These are phyloP conservation scores for Saccharomycopsis oosterbeekiorum DNA, from an alignment of 805 yeast species.

Conservation along the genomic window DNA sequence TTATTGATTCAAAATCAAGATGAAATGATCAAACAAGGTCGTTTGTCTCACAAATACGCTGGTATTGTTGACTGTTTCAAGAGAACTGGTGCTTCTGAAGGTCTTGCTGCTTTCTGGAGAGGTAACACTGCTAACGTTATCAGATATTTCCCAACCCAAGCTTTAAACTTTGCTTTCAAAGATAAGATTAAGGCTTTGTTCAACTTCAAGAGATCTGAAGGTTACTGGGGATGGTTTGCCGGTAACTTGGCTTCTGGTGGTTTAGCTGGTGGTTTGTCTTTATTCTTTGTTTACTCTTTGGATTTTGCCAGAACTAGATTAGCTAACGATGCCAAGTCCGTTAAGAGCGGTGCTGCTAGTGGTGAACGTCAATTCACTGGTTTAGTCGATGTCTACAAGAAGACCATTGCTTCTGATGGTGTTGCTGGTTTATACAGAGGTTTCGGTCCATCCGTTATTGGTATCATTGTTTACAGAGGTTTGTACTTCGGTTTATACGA, in stretches of 20 bases:
- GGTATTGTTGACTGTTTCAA: conserved; percentile 91
- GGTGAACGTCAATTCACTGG: conserved; percentile 97
- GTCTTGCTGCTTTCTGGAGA: conserved; percentile 92
- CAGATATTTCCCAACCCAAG: conserved; percentile 99
- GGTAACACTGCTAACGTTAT: conserved; percentile 98
- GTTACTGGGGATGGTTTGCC: conserved; percentile 87
- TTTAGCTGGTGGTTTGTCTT: conserved; percentile 93
- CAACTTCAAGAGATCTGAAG: conserved; percentile 93
- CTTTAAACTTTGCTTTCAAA: conserved; percentile 96
- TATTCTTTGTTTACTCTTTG: conserved; percentile 88
- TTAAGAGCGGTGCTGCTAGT: conserved; percentile 32
- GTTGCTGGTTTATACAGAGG: conserved; percentile 98
- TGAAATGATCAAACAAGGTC: conserved; percentile 96
- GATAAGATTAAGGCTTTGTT: conserved; percentile 91
- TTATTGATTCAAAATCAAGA: conserved; percentile 94
- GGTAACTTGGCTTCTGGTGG: conserved; percentile 99
- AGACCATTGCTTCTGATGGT: conserved; percentile 93
- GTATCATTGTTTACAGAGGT: conserved; percentile 98
- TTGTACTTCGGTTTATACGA: conserved; percentile 96
- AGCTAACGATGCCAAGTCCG: conserved; percentile 92
- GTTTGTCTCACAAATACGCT: conserved; percentile 71
- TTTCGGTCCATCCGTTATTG: conserved; percentile 95
- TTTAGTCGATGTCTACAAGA: conserved; percentile 89
- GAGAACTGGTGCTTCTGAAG: conserved; percentile 90
- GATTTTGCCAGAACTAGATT: conserved; percentile 98